Evolutionary conservation across 1,284 basidiomycete species (phyloP), one percentile per base, ranked within the genome.

Genomic region (Sanghuangporus weigelae): DNA sequence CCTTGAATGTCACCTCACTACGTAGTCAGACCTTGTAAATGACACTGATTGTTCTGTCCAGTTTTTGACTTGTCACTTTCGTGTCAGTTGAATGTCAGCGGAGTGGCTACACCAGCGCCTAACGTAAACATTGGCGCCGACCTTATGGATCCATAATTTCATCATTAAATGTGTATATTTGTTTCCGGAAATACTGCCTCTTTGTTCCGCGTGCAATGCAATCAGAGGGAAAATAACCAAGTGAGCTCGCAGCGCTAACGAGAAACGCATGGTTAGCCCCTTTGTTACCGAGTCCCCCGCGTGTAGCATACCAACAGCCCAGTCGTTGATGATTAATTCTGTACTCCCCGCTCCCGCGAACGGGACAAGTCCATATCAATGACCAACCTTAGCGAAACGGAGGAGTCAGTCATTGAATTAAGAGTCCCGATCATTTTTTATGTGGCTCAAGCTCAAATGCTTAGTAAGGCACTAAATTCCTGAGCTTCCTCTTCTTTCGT

Each of bases 1-100:
- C 60, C 60, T 44, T 31, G 60, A 46, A 62, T 48, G 51, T 63
- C 11, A 19, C 53, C 21, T 59, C 35, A 39, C 26, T 5, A 31
- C 26, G 26, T 63, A 48, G 46, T 48, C 42, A 59, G 38, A 57
- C 36, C 12, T 51, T 49, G 57, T 44, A 26, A 35, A 48, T 49
- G 21, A 53, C 14, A 53, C 38, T 19, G 35, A 21, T 39, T 51
- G 16, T 38, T 11, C 49, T n/a, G 16, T 60, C 38, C 38, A 26
- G 39, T 23, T 40, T 42, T 26, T 57, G 44, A n/a, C 10, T 5
- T n/a, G 44, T 31, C 16, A 5, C 4, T 7, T 46, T 46, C 40
- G 4, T 7, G 44, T 46, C 44, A n/a, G 44, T 46, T 16, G 44
- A 42, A 3, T n/a, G n/a, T 11, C n/a, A 14, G 26, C 26, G 26